These are phyloP conservation scores for Mycena galericulata DNA, from an alignment of 768 basidiomycete genomes.

Conservation along the genomic window DNA sequence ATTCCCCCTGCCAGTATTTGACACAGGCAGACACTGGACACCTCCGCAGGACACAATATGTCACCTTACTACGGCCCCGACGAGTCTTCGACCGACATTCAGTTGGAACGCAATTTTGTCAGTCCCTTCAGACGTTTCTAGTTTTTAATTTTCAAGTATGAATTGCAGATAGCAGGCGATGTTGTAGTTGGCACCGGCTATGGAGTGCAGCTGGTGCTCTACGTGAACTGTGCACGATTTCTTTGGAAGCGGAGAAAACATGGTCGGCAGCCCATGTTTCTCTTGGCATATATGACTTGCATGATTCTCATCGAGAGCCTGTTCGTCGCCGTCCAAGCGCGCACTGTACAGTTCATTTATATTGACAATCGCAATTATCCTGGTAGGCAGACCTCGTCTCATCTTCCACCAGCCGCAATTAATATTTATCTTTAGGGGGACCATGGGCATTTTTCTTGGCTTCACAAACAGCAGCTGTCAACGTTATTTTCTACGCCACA, in stretches of 20 bases:
- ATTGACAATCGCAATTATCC: conserved; percentile 57
- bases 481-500: conserved; percentile 57
- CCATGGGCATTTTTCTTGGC: conserved; percentile 59
- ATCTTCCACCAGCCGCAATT: not conserved
- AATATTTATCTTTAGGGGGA: conserved; percentile 35
- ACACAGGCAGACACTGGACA: not conserved
- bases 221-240: conserved; percentile 48
- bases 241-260: conserved; percentile 51
- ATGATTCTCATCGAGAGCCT: conserved; percentile 53
- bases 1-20: conserved; percentile 1
- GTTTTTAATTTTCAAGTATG: not conserved
- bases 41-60: conserved; percentile 2
- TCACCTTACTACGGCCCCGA: conserved; percentile 7
- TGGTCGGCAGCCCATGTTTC: conserved; percentile 44
- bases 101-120: conserved; percentile 45
- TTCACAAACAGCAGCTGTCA: conserved; percentile 54
- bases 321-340: conserved; percentile 52
- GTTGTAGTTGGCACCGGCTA: conserved; percentile 55
- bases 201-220: conserved; percentile 57
- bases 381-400: conserved; percentile 27
- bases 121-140: not conserved
- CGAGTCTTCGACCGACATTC: not conserved
- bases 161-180: conserved; percentile 53
- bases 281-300: conserved; percentile 53
- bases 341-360: conserved; percentile 55